Evolutionary conservation across 495 filamentous ascomycete species (phyloP).

Genomic region (Pyrenula massariospora): DNA sequence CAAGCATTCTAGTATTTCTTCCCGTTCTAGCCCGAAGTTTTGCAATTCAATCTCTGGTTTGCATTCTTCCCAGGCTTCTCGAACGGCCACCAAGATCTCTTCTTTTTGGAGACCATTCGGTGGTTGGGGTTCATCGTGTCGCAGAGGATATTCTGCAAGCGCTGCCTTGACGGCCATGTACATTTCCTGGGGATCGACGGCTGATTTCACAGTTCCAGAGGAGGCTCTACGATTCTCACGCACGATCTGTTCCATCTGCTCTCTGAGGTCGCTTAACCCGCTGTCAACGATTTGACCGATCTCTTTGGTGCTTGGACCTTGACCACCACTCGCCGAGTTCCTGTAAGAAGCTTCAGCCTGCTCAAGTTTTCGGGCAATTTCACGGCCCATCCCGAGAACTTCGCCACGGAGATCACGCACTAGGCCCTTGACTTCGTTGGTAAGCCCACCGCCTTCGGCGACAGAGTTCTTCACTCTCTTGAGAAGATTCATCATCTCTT

Average conservation of each 20-base stretch:
- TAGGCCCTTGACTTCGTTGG: slow-evolving; percentile 79
- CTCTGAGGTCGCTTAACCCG: slow-evolving; percentile 65
- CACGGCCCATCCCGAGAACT: slow-evolving; percentile 84
- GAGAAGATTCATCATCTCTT: slow-evolving; percentile 68
- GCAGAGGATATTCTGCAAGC: slow-evolving; percentile 47
- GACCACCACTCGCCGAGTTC: slow-evolving; percentile 33
- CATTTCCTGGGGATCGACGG: slow-evolving; percentile 65
- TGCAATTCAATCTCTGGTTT: slow-evolving; percentile 85
- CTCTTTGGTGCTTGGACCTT: slow-evolving; percentile 48
- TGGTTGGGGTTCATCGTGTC: neutral
- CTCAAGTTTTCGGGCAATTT: slow-evolving; percentile 75
- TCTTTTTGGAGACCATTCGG: slow-evolving; percentile 48
- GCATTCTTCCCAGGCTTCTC: slow-evolving; percentile 81
- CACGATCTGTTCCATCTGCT: slow-evolving; percentile 65
- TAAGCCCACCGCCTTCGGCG: slow-evolving; percentile 70
- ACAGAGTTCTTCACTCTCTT: slow-evolving; percentile 79
- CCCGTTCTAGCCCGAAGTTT: slow-evolving; percentile 76
- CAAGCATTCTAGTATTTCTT: slow-evolving; percentile 76
- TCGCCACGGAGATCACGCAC: slow-evolving; percentile 84
- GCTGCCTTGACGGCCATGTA: slow-evolving; percentile 71
- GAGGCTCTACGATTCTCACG: slow-evolving; percentile 48
- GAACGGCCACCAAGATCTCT: slow-evolving; percentile 73
- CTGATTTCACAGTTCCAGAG: slow-evolving; percentile 18
- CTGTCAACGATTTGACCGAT: slow-evolving; percentile 67
- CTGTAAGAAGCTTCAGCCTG: slow-evolving; percentile 37